Evolutionary conservation across 768 basidiomycete genomes (phyloP).

Genomic region (Trametes villosa): DNA sequence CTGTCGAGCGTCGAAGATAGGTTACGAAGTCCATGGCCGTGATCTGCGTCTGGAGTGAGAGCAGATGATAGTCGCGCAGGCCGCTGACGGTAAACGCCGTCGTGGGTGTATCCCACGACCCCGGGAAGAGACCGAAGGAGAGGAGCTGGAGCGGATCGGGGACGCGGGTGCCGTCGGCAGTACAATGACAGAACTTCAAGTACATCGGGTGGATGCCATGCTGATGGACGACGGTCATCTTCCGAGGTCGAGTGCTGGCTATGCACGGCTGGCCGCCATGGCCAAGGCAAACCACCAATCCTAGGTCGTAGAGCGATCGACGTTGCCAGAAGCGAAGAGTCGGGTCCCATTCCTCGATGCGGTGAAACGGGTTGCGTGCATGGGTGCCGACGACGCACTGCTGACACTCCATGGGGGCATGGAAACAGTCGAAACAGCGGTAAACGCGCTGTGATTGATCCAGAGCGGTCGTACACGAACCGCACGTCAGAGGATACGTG

Average conservation of each 20-base stretch:
- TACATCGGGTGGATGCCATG: not conserved
- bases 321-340: not conserved
- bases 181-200: not conserved
- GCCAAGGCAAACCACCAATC: not conserved
- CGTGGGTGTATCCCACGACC: not conserved
- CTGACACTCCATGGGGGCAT: not conserved
- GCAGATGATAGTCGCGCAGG: constrained; percentile 1
- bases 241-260: not conserved
- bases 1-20: not conserved
- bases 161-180: not conserved
- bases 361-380: not conserved
- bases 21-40: not conserved
- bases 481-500: not conserved
- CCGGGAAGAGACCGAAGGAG: not conserved
- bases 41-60: not conserved
- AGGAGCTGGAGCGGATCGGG: constrained; percentile 3
- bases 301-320: not conserved
- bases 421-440: not conserved
- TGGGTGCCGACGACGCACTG: not conserved
- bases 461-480: not conserved
- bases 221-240: not conserved
- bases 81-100: not conserved
- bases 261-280: not conserved
- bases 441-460: not conserved
- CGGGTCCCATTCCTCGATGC: constrained; percentile 6